Evolutionary conservation across 1,284 basidiomycete species (phyloP).

Genomic region (Limonomyces culmigenus): DNA sequence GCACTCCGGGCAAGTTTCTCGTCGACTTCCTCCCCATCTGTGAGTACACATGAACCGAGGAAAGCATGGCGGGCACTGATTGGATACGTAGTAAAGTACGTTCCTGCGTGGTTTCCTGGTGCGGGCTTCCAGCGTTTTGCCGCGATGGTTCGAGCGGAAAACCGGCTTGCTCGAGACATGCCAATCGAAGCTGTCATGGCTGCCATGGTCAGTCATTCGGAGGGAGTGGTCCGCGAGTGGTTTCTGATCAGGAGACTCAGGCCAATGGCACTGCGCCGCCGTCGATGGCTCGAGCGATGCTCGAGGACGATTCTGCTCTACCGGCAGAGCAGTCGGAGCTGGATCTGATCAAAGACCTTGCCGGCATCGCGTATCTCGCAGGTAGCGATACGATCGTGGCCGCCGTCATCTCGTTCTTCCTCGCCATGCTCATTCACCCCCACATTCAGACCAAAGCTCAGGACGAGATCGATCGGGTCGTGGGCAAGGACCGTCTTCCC

Average conservation of each 20-base stretch:
- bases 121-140: slow-evolving; percentile 28
- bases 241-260: neutral
- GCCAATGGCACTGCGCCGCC: neutral
- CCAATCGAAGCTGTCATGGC: slow-evolving; percentile 43
- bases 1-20: slow-evolving; percentile 1
- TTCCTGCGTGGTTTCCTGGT: slow-evolving; percentile 18
- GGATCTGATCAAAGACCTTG: neutral
- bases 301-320: neutral
- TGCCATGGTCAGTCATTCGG: slow-evolving; percentile 28
- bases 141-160: slow-evolving; percentile 40
- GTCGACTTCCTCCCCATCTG: slow-evolving; percentile 4
- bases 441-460: neutral
- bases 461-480: slow-evolving; percentile 8
- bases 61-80: neutral
- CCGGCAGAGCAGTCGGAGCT: neutral
- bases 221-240: neutral
- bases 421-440: neutral
- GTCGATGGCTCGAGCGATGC: neutral
- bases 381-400: neutral
- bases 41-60: neutral
- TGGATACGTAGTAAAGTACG: slow-evolving; percentile 10
- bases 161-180: slow-evolving; percentile 47
- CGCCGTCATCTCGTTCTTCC: neutral
- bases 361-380: neutral
- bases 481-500: slow-evolving; percentile 11